Percentiles rank a stretch among this genome's conserved stretches.
Evolutionary conservation across 179 eudicot genomes (phyloP).

Genomic region (Pouteria campechiana): DNA sequence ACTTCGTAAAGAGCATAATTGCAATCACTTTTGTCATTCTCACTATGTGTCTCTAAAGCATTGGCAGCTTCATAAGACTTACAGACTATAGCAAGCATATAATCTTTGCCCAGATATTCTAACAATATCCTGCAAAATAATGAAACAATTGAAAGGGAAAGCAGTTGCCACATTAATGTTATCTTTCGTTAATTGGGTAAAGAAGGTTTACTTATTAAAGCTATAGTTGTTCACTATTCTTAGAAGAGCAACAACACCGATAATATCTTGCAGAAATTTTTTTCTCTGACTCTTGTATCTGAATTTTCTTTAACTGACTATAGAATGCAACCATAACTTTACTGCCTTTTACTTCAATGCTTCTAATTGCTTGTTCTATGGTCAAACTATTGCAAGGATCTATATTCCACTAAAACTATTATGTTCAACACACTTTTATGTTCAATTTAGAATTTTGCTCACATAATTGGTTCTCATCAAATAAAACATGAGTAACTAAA

Average conservation of each 20-base stretch:
- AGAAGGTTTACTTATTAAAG: constrained; percentile 38
- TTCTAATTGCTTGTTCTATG: constrained; percentile 13
- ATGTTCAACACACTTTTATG: no score
- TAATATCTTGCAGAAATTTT: constrained; percentile 14
- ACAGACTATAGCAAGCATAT: constrained; percentile 63
- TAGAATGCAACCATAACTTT: constrained; percentile 41
- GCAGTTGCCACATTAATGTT: no score
- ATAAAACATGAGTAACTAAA: no score
- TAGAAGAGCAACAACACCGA: constrained; percentile 61
- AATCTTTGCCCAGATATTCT: constrained; percentile 55
- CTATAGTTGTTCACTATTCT: constrained; percentile 24
- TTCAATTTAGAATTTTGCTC: no score
- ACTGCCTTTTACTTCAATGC: constrained; percentile 19
- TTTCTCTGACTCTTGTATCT: constrained; percentile 2
- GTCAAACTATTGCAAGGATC: no score
- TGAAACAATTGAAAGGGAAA: no score
- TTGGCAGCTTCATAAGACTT: constrained; percentile 22
- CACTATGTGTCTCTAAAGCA: constrained; percentile 20
- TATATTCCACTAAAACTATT: constrained; percentile 20
- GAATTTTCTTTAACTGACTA: constrained; percentile 9
- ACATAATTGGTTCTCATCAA: no score
- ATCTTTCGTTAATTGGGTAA: not conserved
- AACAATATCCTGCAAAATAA: constrained; percentile 36
- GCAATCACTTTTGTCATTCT: constrained; percentile 7
- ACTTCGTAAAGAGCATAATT: constrained; percentile 11